A percentile compares a stretch with the other conserved stretches of the same genome.
These are phyloP conservation scores for Cordyceps javanica DNA, from an alignment of 2,329 filamentous ascomycete species.

Conservation along the genomic window DNA sequence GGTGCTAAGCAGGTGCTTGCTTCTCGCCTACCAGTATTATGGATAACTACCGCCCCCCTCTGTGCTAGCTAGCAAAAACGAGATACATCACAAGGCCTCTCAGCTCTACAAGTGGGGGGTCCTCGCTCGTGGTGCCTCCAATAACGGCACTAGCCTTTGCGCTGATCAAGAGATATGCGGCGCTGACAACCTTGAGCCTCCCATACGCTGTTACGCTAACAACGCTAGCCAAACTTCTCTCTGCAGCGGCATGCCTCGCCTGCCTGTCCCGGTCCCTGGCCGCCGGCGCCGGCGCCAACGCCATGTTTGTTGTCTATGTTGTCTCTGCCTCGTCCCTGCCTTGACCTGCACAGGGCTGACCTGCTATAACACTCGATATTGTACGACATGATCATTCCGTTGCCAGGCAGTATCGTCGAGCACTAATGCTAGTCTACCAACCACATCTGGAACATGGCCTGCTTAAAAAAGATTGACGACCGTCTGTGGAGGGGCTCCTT, in stretches of 20 bases:
- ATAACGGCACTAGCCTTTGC: conserved; percentile 4
- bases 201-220: conserved; percentile 8
- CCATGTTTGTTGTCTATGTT: background rate
- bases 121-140: conserved; percentile 5
- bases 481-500: background rate
- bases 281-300: background rate
- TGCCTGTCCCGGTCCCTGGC: conserved; percentile 2
- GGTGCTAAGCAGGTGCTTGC: too few species aligned
- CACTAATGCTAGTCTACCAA: conserved; percentile 3
- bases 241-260: background rate
- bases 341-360: background rate
- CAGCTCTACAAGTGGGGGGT: conserved; percentile 5
- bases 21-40: background rate
- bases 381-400: conserved; percentile 6
- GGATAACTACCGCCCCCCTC: background rate
- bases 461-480: background rate
- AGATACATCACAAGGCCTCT: conserved; percentile 11
- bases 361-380: conserved; percentile 1
- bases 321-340: background rate
- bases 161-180: conserved; percentile 10
- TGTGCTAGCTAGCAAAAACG: background rate
- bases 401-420: background rate
- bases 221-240: background rate
- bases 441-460: conserved; percentile 4
- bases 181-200: conserved; percentile 12